phyloP scores from a whole-genome alignment of 1,139 yeast genomes.

The Pichia sp. region DNA sequence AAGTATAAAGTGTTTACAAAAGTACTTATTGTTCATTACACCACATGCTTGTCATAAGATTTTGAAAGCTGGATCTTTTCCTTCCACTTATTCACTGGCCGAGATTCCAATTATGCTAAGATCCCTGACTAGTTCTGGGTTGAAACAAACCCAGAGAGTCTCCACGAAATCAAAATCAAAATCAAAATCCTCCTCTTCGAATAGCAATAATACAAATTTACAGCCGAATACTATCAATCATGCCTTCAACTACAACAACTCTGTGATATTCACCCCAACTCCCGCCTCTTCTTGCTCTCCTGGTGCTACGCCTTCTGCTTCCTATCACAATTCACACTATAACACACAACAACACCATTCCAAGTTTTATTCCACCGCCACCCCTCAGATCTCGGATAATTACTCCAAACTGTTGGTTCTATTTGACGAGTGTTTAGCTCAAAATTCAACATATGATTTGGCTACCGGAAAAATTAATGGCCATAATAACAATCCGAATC shows the following conservation, averaged over 20 bases:
- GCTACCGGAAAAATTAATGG: constrained; percentile 23
- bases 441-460: constrained; percentile 29
- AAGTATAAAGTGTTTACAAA: too few relatives aligned
- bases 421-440: constrained; percentile 38
- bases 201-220: too few relatives aligned
- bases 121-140: constrained; percentile 20
- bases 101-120: constrained; percentile 19
- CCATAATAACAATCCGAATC: constrained; percentile 16
- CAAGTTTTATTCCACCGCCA: neutral
- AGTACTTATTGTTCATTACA: too few relatives aligned
- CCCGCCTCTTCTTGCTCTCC: constrained; percentile 5
- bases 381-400: neutral
- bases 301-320: neutral
- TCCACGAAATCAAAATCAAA: constrained; percentile 19
- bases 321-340: neutral
- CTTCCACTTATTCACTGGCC: too few relatives aligned
- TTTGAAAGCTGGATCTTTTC: too few relatives aligned
- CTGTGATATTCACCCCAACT: constrained; percentile 7
- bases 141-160: constrained; percentile 25
- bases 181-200: neutral
- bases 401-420: constrained; percentile 5
- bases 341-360: neutral
- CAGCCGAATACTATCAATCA: too few relatives aligned
- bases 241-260: neutral
- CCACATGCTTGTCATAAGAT: too few relatives aligned